Percentiles rank a stretch among this genome's conserved stretches.
phyloP scores from a whole-genome alignment of 1,284 basidiomycete genomes.

The Leccinum pseudoinsigne region DNA sequence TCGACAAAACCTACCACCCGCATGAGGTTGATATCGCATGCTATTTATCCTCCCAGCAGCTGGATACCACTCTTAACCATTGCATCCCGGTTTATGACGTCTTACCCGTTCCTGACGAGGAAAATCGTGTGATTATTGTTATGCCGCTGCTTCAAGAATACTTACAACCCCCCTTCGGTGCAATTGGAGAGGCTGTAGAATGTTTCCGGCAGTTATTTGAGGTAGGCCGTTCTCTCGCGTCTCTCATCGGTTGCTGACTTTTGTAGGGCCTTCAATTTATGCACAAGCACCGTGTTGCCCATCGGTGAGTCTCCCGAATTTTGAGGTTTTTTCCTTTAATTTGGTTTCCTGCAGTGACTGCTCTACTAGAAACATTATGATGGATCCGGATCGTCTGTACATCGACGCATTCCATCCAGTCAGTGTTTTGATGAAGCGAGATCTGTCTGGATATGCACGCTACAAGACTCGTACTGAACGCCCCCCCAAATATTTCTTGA shows the following conservation, averaged over 20 bases:
- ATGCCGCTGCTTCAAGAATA: constrained; percentile 34
- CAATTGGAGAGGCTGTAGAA: constrained; percentile 36
- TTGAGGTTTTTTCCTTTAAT: too few relatives aligned
- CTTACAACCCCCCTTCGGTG: constrained; percentile 24
- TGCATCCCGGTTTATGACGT: constrained; percentile 38
- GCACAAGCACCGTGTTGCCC: constrained; percentile 25
- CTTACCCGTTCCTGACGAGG: constrained; percentile 16
- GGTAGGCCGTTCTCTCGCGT: constrained; percentile 17
- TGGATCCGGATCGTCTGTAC: constrained; percentile 25
- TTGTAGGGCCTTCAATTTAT: constrained; percentile 25
- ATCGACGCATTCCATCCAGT: constrained; percentile 10
- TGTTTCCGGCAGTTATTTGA: constrained; percentile 39
- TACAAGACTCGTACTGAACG: too few relatives aligned
- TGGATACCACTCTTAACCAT: constrained; percentile 30
- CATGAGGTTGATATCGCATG: constrained; percentile 29
- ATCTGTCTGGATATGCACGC: constrained; percentile 1
- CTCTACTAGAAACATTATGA: constrained; percentile 36
- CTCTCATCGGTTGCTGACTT: too few relatives aligned
- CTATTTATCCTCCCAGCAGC: constrained; percentile 19
- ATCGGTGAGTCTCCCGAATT: constrained; percentile 6
- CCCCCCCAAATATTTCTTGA: too few relatives aligned
- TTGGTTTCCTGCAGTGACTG: constrained; percentile 15
- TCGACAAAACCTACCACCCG: constrained; percentile 18
- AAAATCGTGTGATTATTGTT: constrained; percentile 25
- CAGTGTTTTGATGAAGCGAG: constrained; percentile 13